A percentile compares a stretch with the other conserved stretches of the same genome.
Evolutionary conservation across 768 basidiomycete genomes (phyloP).

Genomic region (Rhizopogon vinicolor): DNA sequence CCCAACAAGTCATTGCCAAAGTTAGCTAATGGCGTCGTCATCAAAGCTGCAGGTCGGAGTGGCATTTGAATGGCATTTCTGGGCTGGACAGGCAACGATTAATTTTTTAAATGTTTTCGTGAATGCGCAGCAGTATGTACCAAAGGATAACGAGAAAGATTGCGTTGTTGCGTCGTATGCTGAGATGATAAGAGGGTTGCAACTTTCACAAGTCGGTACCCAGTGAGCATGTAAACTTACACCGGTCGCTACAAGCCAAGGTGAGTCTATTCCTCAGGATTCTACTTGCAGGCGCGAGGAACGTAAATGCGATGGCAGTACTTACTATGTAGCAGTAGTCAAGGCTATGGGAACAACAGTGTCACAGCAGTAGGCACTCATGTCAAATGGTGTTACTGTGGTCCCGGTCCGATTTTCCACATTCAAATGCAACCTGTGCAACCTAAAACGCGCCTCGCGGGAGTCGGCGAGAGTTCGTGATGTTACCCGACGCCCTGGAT

Average conservation of each 20-base stretch:
- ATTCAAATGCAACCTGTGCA: too few relatives aligned
- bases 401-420: too few relatives aligned
- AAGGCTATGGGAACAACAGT: too few relatives aligned
- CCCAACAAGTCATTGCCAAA: slow-evolving; percentile 46
- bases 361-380: too few relatives aligned
- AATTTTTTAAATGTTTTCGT: not conserved
- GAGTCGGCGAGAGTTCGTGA: too few relatives aligned
- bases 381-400: too few relatives aligned
- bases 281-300: too few relatives aligned
- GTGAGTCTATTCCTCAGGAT: too few relatives aligned
- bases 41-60: slow-evolving; percentile 69
- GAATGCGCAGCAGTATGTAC: not conserved
- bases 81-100: not conserved
- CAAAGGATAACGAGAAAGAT: not conserved
- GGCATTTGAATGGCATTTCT: slow-evolving; percentile 37
- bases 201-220: not conserved
- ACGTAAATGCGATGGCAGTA: too few relatives aligned
- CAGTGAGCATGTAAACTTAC: not conserved
- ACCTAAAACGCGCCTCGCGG: too few relatives aligned
- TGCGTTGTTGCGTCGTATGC: not conserved
- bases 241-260: not conserved
- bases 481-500: too few relatives aligned
- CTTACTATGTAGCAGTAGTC: too few relatives aligned
- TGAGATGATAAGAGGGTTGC: not conserved
- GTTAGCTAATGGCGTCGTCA: slow-evolving; percentile 32